A percentile compares a stretch with the other conserved stretches of the same genome.
phyloP scores from a whole-genome alignment of 352 stramenopile genomes.

The Phytophthora litchii region DNA sequence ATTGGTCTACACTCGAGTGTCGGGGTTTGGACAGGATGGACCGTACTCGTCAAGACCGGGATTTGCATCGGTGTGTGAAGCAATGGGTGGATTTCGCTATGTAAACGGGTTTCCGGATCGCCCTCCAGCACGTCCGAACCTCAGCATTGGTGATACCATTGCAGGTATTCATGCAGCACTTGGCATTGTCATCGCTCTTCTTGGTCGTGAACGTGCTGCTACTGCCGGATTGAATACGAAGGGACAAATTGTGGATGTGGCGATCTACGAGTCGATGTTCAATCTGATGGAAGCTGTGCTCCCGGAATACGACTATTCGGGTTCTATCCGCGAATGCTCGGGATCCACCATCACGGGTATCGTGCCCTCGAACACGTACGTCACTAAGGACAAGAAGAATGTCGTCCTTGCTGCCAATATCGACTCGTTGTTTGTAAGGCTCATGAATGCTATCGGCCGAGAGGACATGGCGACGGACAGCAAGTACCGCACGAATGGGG shows the following conservation, averaged over 20 bases:
- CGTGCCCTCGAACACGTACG: constrained; percentile 89
- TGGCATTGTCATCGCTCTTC: constrained; percentile 80
- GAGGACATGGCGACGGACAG: constrained; percentile 57
- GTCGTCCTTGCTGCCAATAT: constrained; percentile 89
- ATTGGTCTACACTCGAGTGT: constrained; percentile 86
- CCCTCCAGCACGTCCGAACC: constrained; percentile 77
- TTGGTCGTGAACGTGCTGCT: constrained; percentile 64
- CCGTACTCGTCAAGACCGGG: constrained; percentile 80
- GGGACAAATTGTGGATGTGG: constrained; percentile 84
- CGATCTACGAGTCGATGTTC: constrained; percentile 91
- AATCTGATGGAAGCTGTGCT: constrained; percentile 88
- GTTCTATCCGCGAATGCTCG: constrained; percentile 79
- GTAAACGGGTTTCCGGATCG: constrained; percentile 88
- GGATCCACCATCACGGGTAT: constrained; percentile 90
- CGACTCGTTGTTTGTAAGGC: constrained; percentile 79
- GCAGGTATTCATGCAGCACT: constrained; percentile 83
- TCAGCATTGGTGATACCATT: constrained; percentile 86
- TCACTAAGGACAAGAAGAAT: constrained; percentile 80
- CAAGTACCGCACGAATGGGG: constrained; percentile 72
- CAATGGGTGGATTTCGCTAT: constrained; percentile 87
- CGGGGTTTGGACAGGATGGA: constrained; percentile 83
- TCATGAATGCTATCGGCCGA: constrained; percentile 76
- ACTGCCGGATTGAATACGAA: constrained; percentile 26
- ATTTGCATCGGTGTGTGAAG: constrained; percentile 88
- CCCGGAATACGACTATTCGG: constrained; percentile 85